Evolutionary conservation across 2,329 filamentous ascomycete genomes (phyloP).

Genomic region (Trichoderma asperellum): DNA sequence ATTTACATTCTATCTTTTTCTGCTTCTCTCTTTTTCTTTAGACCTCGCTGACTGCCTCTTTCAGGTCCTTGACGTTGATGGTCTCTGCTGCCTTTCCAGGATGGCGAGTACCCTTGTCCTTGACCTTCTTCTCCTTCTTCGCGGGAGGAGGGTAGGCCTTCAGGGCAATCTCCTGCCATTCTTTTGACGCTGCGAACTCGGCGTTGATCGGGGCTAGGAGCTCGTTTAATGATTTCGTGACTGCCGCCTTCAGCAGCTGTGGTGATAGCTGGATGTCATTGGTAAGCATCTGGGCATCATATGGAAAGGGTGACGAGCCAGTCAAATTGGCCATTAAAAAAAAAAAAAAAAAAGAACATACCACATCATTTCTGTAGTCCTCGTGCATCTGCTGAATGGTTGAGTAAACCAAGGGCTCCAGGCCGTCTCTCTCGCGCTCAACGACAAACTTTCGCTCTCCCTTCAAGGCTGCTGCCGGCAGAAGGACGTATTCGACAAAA

Average conservation of each 20-base stretch:
- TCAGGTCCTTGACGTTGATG: constrained; percentile 23
- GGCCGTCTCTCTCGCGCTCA: constrained; percentile 63
- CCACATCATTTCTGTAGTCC: constrained; percentile 79
- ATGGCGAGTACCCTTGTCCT: constrained; percentile 72
- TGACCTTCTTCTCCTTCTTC: constrained; percentile 77
- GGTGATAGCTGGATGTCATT: constrained; percentile 64
- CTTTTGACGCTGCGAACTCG: constrained; percentile 69
- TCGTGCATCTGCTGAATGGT: constrained; percentile 73
- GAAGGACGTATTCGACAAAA: constrained; percentile 84
- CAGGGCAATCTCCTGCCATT: constrained; percentile 72
- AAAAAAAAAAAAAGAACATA: constrained; percentile 48
- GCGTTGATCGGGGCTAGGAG: constrained; percentile 78
- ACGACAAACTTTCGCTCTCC: constrained; percentile 69
- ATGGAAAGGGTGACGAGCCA: too few species aligned
- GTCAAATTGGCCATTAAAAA: neutral
- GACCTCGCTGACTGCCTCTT: constrained; percentile 12
- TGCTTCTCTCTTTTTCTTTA: neutral
- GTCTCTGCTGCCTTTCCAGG: constrained; percentile 47
- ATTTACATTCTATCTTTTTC: neutral
- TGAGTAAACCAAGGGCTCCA: constrained; percentile 79
- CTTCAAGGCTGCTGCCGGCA: constrained; percentile 73
- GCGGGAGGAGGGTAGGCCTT: constrained; percentile 78
- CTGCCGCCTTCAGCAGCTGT: constrained; percentile 84
- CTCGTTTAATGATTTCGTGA: constrained; percentile 71
- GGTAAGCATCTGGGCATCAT: neutral